Evolutionary conservation across 2,329 filamentous ascomycete species (phyloP).

Genomic region (Stagonosporopsis tanaceti): DNA sequence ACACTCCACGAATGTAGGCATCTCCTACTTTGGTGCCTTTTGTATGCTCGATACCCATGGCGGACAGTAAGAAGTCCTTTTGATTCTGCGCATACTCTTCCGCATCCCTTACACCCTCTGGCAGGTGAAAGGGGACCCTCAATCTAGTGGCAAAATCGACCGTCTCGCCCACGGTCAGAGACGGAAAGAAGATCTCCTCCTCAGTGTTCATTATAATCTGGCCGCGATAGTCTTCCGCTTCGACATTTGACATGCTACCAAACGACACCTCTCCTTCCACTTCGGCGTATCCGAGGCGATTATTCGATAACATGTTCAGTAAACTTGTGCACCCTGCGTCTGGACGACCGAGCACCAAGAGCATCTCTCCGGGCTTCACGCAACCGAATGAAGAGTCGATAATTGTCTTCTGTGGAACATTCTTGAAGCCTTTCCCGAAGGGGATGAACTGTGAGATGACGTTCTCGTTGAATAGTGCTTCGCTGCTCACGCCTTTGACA

Average conservation of each 20-base stretch:
- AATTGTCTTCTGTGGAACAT: neutral
- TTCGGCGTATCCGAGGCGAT: neutral
- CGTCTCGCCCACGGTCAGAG: neutral
- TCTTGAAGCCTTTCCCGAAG: neutral
- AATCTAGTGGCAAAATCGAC: neutral
- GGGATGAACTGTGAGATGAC: neutral
- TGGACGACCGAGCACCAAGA: neutral
- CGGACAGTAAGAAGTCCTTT: neutral
- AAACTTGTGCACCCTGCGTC: neutral
- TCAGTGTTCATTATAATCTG: neutral
- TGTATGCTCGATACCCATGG: neutral
- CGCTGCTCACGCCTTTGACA: neutral
- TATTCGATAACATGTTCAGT: neutral
- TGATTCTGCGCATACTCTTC: neutral
- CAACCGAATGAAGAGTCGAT: neutral
- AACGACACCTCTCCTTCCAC: neutral
- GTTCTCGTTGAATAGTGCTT: neutral
- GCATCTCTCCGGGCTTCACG: neutral
- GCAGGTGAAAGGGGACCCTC: neutral
- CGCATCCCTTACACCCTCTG: neutral
- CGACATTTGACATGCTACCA: neutral
- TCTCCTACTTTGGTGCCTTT: neutral
- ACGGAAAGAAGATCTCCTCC: neutral
- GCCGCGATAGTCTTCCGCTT: neutral
- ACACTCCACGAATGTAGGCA: neutral